Percentiles rank a stretch among this genome's conserved stretches.
Conservation (phyloP, 306 rosid species). For the Castanopsis chinensis region DNA sequence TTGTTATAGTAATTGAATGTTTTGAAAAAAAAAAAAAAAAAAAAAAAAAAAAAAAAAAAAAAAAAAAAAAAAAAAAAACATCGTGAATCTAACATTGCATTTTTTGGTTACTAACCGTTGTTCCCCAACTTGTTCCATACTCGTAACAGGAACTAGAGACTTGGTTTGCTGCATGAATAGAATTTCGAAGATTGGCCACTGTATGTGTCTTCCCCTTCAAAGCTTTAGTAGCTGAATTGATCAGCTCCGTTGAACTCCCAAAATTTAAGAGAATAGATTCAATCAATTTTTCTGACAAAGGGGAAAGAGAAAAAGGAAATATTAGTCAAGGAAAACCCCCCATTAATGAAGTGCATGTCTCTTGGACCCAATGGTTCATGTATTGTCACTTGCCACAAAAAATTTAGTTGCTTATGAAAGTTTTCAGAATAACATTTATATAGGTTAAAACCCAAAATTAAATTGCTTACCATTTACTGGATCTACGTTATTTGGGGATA, state of each 20-base stretch:
- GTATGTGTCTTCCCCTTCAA: slow-evolving; percentile 29
- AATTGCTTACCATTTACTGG: background rate
- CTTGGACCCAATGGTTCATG: background rate
- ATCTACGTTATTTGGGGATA: slow-evolving; percentile 27
- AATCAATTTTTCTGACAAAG: slow-evolving; percentile 17
- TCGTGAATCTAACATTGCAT: too few species aligned
- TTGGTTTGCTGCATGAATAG: slow-evolving; percentile 37
- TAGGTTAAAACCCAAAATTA: background rate
- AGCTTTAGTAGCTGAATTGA: slow-evolving; percentile 27
- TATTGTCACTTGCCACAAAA: background rate
- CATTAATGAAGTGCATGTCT: too few species aligned
- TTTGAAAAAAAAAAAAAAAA: too few species aligned
- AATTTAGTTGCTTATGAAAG: background rate
- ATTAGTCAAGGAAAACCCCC: too few species aligned
- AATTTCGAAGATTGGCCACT: background rate
- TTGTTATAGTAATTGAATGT: too few species aligned
- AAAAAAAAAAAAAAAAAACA: too few species aligned
- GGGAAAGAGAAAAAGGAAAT: background rate
- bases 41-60: too few species aligned
- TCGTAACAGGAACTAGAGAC: slow-evolving; percentile 54
- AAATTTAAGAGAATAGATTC: slow-evolving; percentile 26
- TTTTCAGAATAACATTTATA: background rate
- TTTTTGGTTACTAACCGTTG: background rate
- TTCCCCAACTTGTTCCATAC: slow-evolving; percentile 56
- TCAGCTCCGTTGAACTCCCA: slow-evolving; percentile 45